Evolutionary conservation across 2,329 filamentous ascomycete genomes (phyloP).

Genomic region (Alternaria sp.): DNA sequence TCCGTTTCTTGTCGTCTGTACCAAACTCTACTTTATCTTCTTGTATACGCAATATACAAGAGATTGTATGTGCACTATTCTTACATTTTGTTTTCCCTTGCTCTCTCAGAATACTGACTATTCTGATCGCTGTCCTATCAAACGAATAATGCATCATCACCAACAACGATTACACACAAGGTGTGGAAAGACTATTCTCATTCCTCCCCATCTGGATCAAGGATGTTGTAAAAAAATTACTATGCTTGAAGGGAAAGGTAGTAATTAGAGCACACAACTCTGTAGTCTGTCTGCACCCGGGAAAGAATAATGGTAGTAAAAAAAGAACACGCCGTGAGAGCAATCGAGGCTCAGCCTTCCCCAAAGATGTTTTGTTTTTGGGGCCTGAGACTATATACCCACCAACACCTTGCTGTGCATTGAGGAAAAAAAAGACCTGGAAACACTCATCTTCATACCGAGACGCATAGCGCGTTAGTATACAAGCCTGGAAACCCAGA

Average conservation of each 20-base stretch:
- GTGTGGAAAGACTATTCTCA: not conserved
- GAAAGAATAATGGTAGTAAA: not conserved
- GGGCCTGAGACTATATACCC: not conserved
- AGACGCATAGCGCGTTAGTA: not conserved
- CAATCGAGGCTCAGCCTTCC: not conserved
- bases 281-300: not conserved
- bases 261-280: not conserved
- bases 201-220: not conserved
- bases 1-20: conserved; percentile 7
- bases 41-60: conserved; percentile 7
- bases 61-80: not conserved
- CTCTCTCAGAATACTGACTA: no score
- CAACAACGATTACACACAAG: not conserved
- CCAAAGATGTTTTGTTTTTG: not conserved
- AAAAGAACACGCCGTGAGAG: not conserved
- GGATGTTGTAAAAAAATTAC: conserved; percentile 8
- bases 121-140: no score
- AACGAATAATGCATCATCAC: not conserved
- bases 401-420: conserved; percentile 11
- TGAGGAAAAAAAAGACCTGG: conserved; percentile 2
- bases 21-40: not conserved
- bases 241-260: not conserved
- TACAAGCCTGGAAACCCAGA: not conserved
- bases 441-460: not conserved
- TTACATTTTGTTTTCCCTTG: not conserved